These are phyloP conservation scores for Pilobolus umbonatus DNA, from an alignment of 192 early-diverging fungal species.

Conservation along the genomic window DNA sequence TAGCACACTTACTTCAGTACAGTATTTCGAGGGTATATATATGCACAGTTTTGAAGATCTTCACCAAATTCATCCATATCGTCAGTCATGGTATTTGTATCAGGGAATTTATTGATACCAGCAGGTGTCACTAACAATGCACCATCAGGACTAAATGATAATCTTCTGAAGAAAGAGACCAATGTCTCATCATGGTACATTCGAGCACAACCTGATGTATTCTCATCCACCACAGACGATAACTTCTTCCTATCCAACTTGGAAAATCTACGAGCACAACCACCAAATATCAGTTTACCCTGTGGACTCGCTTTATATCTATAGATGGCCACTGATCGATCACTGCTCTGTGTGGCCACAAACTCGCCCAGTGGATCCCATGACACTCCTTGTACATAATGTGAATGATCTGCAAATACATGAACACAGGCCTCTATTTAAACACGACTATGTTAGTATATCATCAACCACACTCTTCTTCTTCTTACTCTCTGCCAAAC, in stretches of 20 bases:
- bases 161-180: slow-evolving; percentile 86
- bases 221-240: not conserved
- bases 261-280: slow-evolving; percentile 13
- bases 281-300: slow-evolving; percentile 14
- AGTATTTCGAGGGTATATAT: slow-evolving; percentile 61
- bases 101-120: slow-evolving; percentile 51
- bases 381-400: slow-evolving; percentile 95
- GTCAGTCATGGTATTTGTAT: slow-evolving; percentile 25
- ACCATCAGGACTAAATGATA: slow-evolving; percentile 86
- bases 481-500: slow-evolving; percentile 60
- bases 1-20: slow-evolving; percentile 39
- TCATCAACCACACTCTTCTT: not conserved
- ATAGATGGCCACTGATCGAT: slow-evolving; percentile 52
- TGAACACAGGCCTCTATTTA: slow-evolving; percentile 64
- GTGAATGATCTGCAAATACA: slow-evolving; percentile 75
- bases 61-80: slow-evolving; percentile 7
- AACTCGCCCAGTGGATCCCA: slow-evolving; percentile 92
- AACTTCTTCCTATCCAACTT: slow-evolving; percentile 14
- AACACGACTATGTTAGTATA: not conserved
- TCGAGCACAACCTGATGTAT: slow-evolving; percentile 33
- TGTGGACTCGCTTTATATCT: slow-evolving; percentile 5
- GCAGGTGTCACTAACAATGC: slow-evolving; percentile 76
- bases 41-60: slow-evolving; percentile 55
- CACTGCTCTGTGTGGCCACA: slow-evolving; percentile 89
- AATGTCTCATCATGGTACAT: slow-evolving; percentile 85